Conservation (phyloP, 805 yeast genomes). For the Jamesozyma rosinii region DNA sequence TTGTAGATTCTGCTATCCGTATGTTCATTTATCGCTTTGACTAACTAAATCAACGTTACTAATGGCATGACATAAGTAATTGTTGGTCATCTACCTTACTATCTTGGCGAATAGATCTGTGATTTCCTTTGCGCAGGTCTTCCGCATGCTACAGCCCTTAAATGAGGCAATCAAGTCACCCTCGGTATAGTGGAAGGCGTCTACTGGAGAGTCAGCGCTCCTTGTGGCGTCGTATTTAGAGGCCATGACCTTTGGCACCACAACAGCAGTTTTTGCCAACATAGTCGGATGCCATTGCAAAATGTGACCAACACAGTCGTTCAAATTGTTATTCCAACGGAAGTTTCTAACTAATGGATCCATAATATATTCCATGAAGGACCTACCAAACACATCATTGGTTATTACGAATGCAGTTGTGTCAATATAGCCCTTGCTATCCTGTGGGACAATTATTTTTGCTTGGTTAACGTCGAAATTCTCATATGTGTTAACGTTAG, state of each 20-base stretch:
- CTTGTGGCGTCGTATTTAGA: conserved; percentile 34
- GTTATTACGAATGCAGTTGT: conserved; percentile 63
- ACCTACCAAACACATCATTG: conserved; percentile 55
- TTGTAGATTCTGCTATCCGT: too few species aligned
- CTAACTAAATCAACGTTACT: too few species aligned
- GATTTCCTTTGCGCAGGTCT: conserved; percentile 43
- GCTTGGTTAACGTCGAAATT: conserved; percentile 46
- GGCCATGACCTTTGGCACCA: conserved; percentile 54
- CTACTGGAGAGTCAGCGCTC: conserved; percentile 27
- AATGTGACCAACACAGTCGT: conserved; percentile 66
- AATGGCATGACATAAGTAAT: too few species aligned
- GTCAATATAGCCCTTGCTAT: conserved; percentile 46
- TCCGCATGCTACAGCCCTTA: conserved; percentile 43
- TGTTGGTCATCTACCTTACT: conserved; percentile 7
- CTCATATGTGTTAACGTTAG: conserved; percentile 45
- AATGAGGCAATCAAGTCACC: conserved; percentile 66
- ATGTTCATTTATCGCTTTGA: too few species aligned
- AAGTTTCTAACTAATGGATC: conserved; percentile 65
- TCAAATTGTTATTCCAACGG: conserved; percentile 32
- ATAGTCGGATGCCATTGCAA: conserved; percentile 91
- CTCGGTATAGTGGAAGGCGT: conserved; percentile 40
- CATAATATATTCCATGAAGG: conserved; percentile 70
- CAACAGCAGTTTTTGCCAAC: conserved; percentile 61
- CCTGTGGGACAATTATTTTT: conserved; percentile 61
- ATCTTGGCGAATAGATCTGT: conserved; percentile 15